Evolutionary conservation across 106 monocot genomes (phyloP), one percentile per base, ranked within the genome.

Genomic region (Phalaenopsis equestris): DNA sequence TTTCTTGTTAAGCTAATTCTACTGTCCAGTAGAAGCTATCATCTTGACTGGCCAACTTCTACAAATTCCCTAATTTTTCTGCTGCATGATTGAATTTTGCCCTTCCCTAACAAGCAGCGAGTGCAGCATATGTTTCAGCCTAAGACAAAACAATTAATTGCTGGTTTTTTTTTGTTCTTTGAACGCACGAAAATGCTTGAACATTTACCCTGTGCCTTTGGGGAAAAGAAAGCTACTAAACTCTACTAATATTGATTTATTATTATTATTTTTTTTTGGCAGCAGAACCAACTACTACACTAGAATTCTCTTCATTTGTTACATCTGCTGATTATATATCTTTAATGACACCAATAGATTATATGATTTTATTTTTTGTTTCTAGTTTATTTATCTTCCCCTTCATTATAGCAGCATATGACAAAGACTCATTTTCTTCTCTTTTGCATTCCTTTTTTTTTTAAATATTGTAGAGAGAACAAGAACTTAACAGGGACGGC

Each of bases 401-500:
- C 3, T 39, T 70, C 37, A 68, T 68, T 36, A 6, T 39, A 70
- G 39, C 11, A 11, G 14, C 23, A 23, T 10, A 36, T 70, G 38
- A 70, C 21, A 70, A 70, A 38, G 24, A 23, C 64, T 65, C 23
- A 70, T 70, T 70, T 70, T 70, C 39, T 10, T 70, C 15, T 39
- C 70, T 39, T 70, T 15, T 14, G 4, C 3, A 64, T 48, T 78
- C 30, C 24, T 70, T 56, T 55, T 82, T 14, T 49, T 30, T 24
- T 58, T 57, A 77, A 48, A 72, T 72, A 39, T 72, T 86, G 70
- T 84, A 87, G 87, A 70, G 87, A 85, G 56, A 88, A 88, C 77
- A 88, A 88, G 55, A 88, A 88, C 72, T 82, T 88, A 56, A 88
- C 87, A 41, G 87, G 87, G 45, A 88, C 87, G 49, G 87, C 87